A percentile compares a stretch with the other conserved stretches of the same genome.
Conservation (phyloP, 2,329 filamentous ascomycete species). For the Epichloe gansuensis region DNA sequence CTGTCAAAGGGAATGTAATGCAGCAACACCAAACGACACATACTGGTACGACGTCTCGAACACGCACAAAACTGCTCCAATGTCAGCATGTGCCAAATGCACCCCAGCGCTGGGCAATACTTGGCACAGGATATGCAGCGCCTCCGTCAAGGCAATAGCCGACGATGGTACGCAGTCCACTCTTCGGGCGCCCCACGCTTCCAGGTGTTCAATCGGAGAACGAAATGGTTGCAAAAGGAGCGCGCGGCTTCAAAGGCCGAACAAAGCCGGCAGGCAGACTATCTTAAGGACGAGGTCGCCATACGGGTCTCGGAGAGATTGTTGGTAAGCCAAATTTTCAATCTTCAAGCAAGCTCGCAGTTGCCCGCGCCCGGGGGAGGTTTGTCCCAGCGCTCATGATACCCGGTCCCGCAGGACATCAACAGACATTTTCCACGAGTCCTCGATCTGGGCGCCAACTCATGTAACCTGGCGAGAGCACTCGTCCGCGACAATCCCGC, state of each 20-base stretch:
- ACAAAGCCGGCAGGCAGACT: slow-evolving; percentile 71
- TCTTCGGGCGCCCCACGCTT: slow-evolving; percentile 64
- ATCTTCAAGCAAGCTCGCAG: no score
- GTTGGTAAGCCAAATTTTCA: slow-evolving; percentile 39
- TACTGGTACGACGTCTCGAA: neutral
- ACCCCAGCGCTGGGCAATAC: slow-evolving; percentile 15
- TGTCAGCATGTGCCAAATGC: slow-evolving; percentile 18
- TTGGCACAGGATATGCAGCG: slow-evolving; percentile 12
- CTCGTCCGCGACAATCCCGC: slow-evolving; percentile 61
- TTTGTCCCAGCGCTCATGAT: neutral
- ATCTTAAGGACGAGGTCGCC: slow-evolving; percentile 87
- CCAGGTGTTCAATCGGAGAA: slow-evolving; percentile 80
- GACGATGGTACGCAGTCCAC: slow-evolving; percentile 63
- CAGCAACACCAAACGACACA: no score
- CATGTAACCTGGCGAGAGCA: slow-evolving; percentile 82
- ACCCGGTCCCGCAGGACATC: slow-evolving; percentile 54
- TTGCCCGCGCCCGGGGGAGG: no score
- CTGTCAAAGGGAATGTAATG: no score
- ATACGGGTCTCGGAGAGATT: slow-evolving; percentile 72
- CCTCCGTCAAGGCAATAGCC: slow-evolving; percentile 10
- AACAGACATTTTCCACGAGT: slow-evolving; percentile 75
- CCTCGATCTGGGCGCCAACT: slow-evolving; percentile 88
- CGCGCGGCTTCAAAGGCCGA: slow-evolving; percentile 61
- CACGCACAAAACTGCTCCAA: slow-evolving; percentile 10
- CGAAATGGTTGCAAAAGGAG: slow-evolving; percentile 88